A percentile compares a stretch with the other conserved stretches of the same genome.
Conservation (phyloP, 495 filamentous ascomycete species). For the Xylona heveae region DNA sequence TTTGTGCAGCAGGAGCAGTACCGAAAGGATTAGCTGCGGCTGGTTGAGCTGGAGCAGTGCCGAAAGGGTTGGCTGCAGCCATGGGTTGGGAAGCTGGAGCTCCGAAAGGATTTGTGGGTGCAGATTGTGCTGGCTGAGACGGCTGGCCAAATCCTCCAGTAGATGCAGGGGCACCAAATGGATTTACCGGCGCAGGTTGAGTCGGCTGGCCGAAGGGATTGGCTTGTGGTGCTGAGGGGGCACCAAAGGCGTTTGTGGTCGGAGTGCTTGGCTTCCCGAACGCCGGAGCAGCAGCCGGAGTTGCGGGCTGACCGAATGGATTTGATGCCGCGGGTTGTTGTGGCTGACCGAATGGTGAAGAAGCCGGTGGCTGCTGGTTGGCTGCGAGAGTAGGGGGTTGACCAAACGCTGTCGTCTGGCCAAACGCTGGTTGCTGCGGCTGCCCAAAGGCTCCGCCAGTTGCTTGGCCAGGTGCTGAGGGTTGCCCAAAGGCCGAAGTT, state of each 20-base stretch:
- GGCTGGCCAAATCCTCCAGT: constrained; percentile 7
- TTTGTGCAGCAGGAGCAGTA: constrained; percentile 2
- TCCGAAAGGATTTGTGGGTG: constrained; percentile 3
- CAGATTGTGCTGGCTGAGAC: constrained; percentile 4
- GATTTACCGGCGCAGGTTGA: constrained; percentile 1
- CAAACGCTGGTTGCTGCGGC: constrained; percentile 9
- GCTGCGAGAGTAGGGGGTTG: constrained; percentile 10
- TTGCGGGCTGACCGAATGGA: constrained; percentile 16
- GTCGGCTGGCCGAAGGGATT: constrained; percentile 12
- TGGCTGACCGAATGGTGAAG: constrained; percentile 1
- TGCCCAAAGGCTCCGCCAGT: constrained; percentile 10
- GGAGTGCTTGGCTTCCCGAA: constrained; percentile 1
- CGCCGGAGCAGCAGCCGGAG: constrained; percentile 3
- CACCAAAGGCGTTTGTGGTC: constrained; percentile 8
- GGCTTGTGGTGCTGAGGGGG: constrained; percentile 11
- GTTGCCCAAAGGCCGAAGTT: constrained; percentile 20
- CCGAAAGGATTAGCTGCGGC: constrained; percentile 1
- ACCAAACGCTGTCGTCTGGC: constrained; percentile 14
- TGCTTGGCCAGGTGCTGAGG: constrained; percentile 14
- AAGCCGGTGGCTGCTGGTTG: constrained; percentile 1
- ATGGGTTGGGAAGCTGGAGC: no score
- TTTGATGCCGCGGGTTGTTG: constrained; percentile 8
- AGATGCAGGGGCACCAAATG: neutral
- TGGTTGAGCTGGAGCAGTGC: constrained; percentile 3
- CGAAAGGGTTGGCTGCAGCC: neutral